Evolutionary conservation across 192 early-diverging fungal genomes (phyloP).

Genomic region (Coemansia sp.): DNA sequence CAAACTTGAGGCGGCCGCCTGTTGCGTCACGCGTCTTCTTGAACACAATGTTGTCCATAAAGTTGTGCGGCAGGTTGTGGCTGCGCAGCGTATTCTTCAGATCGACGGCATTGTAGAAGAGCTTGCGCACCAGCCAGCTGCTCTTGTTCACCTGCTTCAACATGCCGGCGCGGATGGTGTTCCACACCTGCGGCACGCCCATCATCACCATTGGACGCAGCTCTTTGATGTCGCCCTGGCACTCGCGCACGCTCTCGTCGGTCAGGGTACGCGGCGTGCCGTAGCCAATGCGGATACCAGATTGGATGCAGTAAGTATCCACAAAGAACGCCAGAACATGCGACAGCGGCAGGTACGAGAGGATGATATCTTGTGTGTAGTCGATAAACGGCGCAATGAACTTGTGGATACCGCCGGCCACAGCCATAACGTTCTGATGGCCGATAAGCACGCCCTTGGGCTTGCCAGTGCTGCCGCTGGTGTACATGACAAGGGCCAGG

Average conservation of each 20-base stretch:
- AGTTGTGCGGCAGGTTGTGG: constrained; percentile 60
- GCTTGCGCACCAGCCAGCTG: constrained; percentile 53
- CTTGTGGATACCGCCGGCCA: constrained; percentile 53
- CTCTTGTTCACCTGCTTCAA: constrained; percentile 60
- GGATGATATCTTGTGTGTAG: constrained; percentile 57
- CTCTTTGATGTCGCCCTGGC: constrained; percentile 76
- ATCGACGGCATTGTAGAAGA: constrained; percentile 74
- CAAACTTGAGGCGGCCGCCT: constrained; percentile 80
- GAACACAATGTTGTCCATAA: constrained; percentile 79
- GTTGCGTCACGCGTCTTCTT: constrained; percentile 76
- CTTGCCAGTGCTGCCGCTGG: constrained; percentile 87
- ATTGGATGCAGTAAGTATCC: constrained; percentile 67
- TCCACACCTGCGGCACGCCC: constrained; percentile 85
- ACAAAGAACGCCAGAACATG: constrained; percentile 88
- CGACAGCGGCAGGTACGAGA: constrained; percentile 85
- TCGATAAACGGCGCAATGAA: constrained; percentile 44
- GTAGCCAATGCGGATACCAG: constrained; percentile 68
- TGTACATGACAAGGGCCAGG: constrained; percentile 87
- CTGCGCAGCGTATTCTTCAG: constrained; percentile 63
- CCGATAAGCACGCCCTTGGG: constrained; percentile 90
- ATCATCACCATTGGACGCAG: constrained; percentile 74
- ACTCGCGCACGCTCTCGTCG: constrained; percentile 63
- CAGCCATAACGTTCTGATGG: constrained; percentile 78
- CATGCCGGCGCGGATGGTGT: constrained; percentile 82
- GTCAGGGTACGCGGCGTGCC: constrained; percentile 75